Evolutionary conservation across 2,329 filamentous ascomycete genomes (phyloP).

Genomic region (Ampelomyces quisqualis): DNA sequence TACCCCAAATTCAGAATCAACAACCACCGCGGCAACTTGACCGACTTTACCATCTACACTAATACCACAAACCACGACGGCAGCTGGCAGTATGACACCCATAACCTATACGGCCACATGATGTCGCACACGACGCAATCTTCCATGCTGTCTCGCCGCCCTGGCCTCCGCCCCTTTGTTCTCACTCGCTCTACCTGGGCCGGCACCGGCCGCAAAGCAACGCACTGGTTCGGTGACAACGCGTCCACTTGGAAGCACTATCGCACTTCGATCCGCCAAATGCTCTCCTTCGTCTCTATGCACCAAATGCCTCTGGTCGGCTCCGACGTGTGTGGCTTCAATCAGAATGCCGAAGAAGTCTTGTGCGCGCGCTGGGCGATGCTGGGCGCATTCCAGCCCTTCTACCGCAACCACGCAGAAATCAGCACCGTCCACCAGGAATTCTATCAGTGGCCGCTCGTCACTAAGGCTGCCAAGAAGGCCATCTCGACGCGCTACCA

Average conservation of each 20-base stretch:
- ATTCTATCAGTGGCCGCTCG: conserved; percentile 68
- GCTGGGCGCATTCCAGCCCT: conserved; percentile 71
- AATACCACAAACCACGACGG: conserved; percentile 69
- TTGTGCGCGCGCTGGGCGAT: conserved; percentile 76
- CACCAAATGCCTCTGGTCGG: conserved; percentile 54
- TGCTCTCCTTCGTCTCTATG: conserved; percentile 50
- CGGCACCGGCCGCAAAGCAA: conserved; percentile 63
- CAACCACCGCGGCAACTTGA: conserved; percentile 56
- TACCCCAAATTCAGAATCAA: conserved; percentile 65
- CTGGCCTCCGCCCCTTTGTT: conserved; percentile 64
- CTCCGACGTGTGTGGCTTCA: conserved; percentile 75
- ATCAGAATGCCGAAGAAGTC: conserved; percentile 63
- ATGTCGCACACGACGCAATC: conserved; percentile 67
- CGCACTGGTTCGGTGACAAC: conserved; percentile 64
- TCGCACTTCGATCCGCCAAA: conserved; percentile 44
- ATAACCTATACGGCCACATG: conserved; percentile 75
- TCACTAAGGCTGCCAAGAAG: conserved; percentile 64
- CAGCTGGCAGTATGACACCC: conserved; percentile 69
- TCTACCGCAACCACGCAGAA: conserved; percentile 73
- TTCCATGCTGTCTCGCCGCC: conserved; percentile 67
- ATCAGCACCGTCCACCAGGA: conserved; percentile 61
- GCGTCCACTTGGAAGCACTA: conserved; percentile 49
- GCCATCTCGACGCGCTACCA: conserved; percentile 73
- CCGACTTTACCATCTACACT: conserved; percentile 59
- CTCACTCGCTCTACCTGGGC: conserved; percentile 77